Evolutionary conservation across 768 basidiomycete genomes (phyloP).

Genomic region (Hygrophorus russula): DNA sequence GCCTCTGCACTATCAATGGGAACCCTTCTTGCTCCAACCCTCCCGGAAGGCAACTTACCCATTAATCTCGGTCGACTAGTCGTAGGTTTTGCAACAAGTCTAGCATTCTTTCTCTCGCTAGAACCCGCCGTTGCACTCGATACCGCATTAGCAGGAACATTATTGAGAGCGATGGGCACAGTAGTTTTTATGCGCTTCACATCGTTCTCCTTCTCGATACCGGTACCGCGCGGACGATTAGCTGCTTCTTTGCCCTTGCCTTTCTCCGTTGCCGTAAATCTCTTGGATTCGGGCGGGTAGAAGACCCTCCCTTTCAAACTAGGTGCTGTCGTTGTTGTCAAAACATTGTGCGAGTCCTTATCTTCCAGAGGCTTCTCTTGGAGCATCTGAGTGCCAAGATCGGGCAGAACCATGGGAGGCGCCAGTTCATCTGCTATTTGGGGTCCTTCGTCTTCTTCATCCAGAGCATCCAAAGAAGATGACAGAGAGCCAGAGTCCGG

Average conservation of each 20-base stretch:
- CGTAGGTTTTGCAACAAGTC: background rate
- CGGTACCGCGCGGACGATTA: constrained; percentile 14
- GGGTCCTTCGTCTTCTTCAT: constrained; percentile 23
- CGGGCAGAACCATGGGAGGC: constrained; percentile 20
- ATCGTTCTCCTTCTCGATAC: constrained; percentile 29
- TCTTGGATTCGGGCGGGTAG: constrained; percentile 18
- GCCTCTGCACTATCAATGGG: constrained; percentile 59
- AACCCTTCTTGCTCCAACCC: constrained; percentile 37
- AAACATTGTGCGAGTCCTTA: constrained; percentile 28
- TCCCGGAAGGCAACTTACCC: constrained; percentile 21
- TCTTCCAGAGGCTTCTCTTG: constrained; percentile 45
- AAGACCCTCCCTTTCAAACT: constrained; percentile 17
- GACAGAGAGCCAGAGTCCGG: constrained; percentile 14
- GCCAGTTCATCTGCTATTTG: constrained; percentile 12
- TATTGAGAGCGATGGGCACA: constrained; percentile 8
- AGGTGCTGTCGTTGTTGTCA: constrained; percentile 3
- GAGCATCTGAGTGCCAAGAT: constrained; percentile 10
- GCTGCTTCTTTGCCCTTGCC: constrained; percentile 27
- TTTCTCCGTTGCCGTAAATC: constrained; percentile 26
- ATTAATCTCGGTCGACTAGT: constrained; percentile 10
- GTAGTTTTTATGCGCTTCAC: background rate
- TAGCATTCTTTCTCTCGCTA: background rate
- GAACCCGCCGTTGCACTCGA: background rate
- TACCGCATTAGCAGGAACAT: background rate
- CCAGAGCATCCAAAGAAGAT: constrained; percentile 15